Percentiles rank a stretch among this genome's conserved stretches.
These are phyloP conservation scores for Dictyostelium firmibasis DNA, from an alignment of 78 protist species.

Conservation along the genomic window DNA sequence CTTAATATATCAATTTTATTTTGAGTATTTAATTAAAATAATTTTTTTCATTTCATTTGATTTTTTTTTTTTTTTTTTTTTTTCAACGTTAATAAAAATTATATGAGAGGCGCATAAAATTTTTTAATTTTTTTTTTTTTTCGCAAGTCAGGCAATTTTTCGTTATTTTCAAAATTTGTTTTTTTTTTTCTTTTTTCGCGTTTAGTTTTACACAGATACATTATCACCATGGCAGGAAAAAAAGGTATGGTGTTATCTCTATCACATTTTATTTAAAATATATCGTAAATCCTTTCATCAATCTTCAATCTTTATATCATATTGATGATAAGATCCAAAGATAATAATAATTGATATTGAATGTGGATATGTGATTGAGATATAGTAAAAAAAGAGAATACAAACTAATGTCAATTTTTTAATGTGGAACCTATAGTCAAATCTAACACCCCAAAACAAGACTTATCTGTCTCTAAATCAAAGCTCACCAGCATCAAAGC, in stretches of 20 bases:
- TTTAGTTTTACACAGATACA: not conserved
- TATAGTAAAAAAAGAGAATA: not conserved
- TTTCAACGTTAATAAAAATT: not conserved
- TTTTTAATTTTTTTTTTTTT: not conserved
- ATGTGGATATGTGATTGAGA: too few relatives aligned
- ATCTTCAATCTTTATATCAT: not conserved
- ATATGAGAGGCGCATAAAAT: not conserved
- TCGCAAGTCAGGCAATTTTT: not conserved
- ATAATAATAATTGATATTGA: too few relatives aligned
- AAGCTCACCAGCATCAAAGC: slow-evolving; percentile 33
- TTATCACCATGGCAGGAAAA: not conserved
- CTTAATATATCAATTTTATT: too few relatives aligned
- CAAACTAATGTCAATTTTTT: not conserved
- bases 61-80: not conserved
- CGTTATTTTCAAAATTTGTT: not conserved
- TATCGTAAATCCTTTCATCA: not conserved
- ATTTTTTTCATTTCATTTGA: not conserved
- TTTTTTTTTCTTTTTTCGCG: slow-evolving; percentile 6
- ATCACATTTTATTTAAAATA: not conserved
- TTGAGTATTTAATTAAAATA: not conserved
- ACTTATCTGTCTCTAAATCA: slow-evolving; percentile 7
- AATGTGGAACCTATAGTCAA: not conserved
- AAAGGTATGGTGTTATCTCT: not conserved
- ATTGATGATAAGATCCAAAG: too few relatives aligned
- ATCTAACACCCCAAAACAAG: slow-evolving; percentile 55